phyloP scores from a whole-genome alignment of 2,329 filamentous ascomycete genomes.

The Sclerotinia borealis region DNA sequence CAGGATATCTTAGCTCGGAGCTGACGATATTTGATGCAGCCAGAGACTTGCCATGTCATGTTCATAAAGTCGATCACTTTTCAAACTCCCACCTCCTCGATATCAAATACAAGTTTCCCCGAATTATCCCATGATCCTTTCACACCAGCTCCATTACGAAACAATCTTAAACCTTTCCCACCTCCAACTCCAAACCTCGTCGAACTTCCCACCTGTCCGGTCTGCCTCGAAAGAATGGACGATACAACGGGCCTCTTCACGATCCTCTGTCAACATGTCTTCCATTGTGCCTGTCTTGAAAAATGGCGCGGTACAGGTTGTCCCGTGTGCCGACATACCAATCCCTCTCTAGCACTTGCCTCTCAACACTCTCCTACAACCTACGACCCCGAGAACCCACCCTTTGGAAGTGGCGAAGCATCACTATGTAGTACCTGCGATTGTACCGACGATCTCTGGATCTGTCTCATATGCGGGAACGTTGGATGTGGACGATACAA shows the following conservation, averaged over 20 bases:
- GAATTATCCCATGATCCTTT: slow-evolving; percentile 60
- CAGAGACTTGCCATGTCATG: slow-evolving; percentile 90
- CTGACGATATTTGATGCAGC: slow-evolving; percentile 41
- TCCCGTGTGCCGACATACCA: slow-evolving; percentile 88
- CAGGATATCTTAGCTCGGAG: background rate
- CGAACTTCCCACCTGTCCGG: slow-evolving; percentile 90
- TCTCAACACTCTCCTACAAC: slow-evolving; percentile 23
- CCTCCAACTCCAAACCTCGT: slow-evolving; percentile 74
- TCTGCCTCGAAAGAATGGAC: slow-evolving; percentile 97
- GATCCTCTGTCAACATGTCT: slow-evolving; percentile 95
- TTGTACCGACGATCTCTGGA: slow-evolving; percentile 79
- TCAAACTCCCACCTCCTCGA: slow-evolving; percentile 38
- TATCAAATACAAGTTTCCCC: slow-evolving; percentile 42
- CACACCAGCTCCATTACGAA: slow-evolving; percentile 44
- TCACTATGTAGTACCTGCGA: slow-evolving; percentile 75
- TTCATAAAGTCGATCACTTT: slow-evolving; percentile 92
- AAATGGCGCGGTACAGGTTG: slow-evolving; percentile 95
- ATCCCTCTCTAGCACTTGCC: slow-evolving; percentile 42
- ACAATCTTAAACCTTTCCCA: slow-evolving; percentile 50
- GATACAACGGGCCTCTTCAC: slow-evolving; percentile 93
- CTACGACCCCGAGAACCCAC: slow-evolving; percentile 46
- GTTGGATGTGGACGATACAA: slow-evolving; percentile 95
- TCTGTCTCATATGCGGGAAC: slow-evolving; percentile 88
- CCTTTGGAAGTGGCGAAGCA: slow-evolving; percentile 59
- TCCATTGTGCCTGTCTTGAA: slow-evolving; percentile 91